phyloP scores from a whole-genome alignment of 352 stramenopile genomes.

The Sclerospora graminicola region DNA sequence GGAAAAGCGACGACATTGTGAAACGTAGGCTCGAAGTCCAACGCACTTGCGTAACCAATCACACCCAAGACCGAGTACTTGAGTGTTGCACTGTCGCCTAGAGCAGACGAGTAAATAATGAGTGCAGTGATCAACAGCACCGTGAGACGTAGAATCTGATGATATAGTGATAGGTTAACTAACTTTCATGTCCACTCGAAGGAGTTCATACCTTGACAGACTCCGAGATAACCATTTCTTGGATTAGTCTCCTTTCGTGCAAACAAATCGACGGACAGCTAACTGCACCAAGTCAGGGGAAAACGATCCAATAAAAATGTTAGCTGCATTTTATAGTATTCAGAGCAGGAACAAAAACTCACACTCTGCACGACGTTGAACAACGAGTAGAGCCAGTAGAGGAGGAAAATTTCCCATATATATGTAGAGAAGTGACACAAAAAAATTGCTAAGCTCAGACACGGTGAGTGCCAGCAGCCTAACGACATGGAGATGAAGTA shows the following conservation, averaged over 20 bases:
- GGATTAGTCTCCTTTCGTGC: conserved; percentile 66
- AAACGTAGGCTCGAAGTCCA: conserved; percentile 77
- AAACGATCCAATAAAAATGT: too few species aligned
- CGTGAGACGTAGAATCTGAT: too few species aligned
- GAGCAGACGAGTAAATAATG: conserved; percentile 80
- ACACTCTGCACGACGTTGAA: conserved; percentile 85
- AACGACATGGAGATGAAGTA: conserved; percentile 79
- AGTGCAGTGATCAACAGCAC: conserved; percentile 69
- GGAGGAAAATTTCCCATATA: conserved; percentile 83
- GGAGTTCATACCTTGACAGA: conserved; percentile 70
- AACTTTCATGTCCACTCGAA: too few species aligned
- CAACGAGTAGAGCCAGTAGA: too few species aligned
- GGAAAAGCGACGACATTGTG: conserved; percentile 83
- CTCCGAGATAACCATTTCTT: conserved; percentile 85
- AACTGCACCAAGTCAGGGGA: too few species aligned
- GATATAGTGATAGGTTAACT: too few species aligned
- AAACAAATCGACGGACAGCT: conserved; percentile 70
- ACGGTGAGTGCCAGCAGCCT: conserved; percentile 42
- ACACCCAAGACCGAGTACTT: conserved; percentile 81
- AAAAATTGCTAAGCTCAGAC: conserved; percentile 44
- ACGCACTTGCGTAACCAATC: conserved; percentile 68
- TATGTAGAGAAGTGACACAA: conserved; percentile 68
- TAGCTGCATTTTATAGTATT: too few species aligned
- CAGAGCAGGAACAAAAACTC: conserved; percentile 9
- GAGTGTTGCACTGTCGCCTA: conserved; percentile 56